phyloP scores from a whole-genome alignment of 352 stramenopile genomes.

The Phytopythium ostracodes region DNA sequence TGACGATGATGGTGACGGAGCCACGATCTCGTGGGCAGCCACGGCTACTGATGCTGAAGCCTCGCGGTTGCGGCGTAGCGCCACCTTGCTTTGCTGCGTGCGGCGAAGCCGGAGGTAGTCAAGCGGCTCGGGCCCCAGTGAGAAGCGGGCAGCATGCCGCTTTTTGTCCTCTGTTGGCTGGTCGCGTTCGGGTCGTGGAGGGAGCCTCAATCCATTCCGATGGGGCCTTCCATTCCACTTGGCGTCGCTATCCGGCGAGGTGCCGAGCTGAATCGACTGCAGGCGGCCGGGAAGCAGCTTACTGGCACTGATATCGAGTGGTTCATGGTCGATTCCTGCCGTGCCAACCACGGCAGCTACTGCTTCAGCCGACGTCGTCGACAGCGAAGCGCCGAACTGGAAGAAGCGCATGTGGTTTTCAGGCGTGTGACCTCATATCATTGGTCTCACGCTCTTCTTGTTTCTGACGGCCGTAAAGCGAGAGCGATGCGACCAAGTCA shows the following conservation, averaged over 20 bases:
- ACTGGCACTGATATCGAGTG: neutral
- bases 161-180: neutral
- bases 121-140: slow-evolving; percentile 35
- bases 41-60: slow-evolving; percentile 24
- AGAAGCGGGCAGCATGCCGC: neutral
- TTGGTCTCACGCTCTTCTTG: neutral
- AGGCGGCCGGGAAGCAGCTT: neutral
- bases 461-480: neutral
- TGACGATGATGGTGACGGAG: slow-evolving; percentile 17
- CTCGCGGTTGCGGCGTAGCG: slow-evolving; percentile 42
- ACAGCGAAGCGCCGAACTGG: neutral
- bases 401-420: slow-evolving; percentile 7
- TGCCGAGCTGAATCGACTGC: neutral
- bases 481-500: neutral
- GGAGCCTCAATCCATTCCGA: too few species aligned
- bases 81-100: slow-evolving; percentile 47
- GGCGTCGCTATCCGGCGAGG: neutral
- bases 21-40: slow-evolving; percentile 46
- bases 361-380: neutral
- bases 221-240: neutral
- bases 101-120: slow-evolving; percentile 64
- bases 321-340: neutral
- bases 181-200: neutral
- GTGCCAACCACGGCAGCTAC: too few species aligned
- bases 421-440: neutral